Evolutionary conservation across 805 yeast genomes (phyloP), one percentile per base, ranked within the genome.

Genomic region (Starmerella cellae): DNA sequence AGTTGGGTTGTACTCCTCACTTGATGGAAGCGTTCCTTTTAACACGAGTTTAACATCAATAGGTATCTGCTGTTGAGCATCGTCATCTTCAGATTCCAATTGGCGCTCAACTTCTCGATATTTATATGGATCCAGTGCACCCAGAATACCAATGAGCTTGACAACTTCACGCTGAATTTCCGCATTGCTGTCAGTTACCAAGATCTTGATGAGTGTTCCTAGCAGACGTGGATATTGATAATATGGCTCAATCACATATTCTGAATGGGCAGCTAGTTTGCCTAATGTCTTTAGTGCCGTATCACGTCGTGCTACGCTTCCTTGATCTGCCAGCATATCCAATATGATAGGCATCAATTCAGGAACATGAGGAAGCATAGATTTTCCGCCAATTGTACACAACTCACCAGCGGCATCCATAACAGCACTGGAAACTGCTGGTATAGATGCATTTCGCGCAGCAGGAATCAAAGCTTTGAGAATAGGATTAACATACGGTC

Each of bases 41-140:
- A 91, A 84, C 40, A 91, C 66, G 20, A 91, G 65, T 5, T 88
- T 83, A 50, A 88, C 81, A 54, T 91, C 98, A 5, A 85, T 75
- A 0, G 96, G 80, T 3, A 95, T 91, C 2, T 88, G 84, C 55
- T 81, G 81, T 48, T 82, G 88, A 50, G 82, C 93, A n/a, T 36
- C 39, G 5, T 41, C 51, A 16, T 43, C 52, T 23, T 43, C 48
- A 5, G 37, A 36, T 36, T 71, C 75, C 1, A 79, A 71, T 1
- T 68, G 69, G 44, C 82, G 77, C 57, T 87, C 97, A 9, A 87
- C 82, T 53, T 84, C 95, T 43, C 95, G 75, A 52, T 85, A 93
- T 56, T 83, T 87, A 58, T 88, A 91, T 1, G 99, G 99, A 61
- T 91, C 98, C 37, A 91, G 65, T 0, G 98, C 98, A 49, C 99